Conservation (phyloP, 768 basidiomycete genomes). For the Boletus eberwhitei region DNA sequence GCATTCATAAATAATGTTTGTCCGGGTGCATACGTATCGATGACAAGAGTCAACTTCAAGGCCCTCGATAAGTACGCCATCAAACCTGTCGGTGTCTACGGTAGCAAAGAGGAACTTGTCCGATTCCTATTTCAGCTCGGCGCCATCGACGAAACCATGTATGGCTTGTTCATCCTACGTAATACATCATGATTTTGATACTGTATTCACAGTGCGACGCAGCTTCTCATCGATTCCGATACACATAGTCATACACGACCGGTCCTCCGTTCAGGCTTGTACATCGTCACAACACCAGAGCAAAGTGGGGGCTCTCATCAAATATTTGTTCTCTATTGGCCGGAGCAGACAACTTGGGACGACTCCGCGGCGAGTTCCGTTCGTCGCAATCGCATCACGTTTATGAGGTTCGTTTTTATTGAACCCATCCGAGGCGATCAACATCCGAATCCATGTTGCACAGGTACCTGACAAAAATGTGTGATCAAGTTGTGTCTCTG, state of each 20-base stretch:
- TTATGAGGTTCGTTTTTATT: slow-evolving; percentile 48
- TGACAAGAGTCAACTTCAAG: slow-evolving; percentile 57
- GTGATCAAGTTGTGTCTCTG: slow-evolving; percentile 52
- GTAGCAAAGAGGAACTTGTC: slow-evolving; percentile 49
- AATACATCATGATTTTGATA: background rate
- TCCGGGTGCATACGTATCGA: slow-evolving; percentile 50
- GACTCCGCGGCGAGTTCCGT: slow-evolving; percentile 45
- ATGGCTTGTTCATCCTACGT: slow-evolving; percentile 9
- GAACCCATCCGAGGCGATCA: background rate
- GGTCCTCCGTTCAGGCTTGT: slow-evolving; percentile 21
- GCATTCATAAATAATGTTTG: slow-evolving; percentile 45
- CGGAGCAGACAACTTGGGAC: slow-evolving; percentile 57
- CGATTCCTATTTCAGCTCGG: slow-evolving; percentile 38
- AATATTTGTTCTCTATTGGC: slow-evolving; percentile 58
- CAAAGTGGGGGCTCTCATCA: slow-evolving; percentile 11
- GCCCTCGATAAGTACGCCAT: slow-evolving; percentile 43
- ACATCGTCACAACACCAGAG: slow-evolving; percentile 11
- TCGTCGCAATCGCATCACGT: slow-evolving; percentile 52
- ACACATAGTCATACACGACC: slow-evolving; percentile 2
- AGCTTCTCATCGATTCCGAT: slow-evolving; percentile 16
- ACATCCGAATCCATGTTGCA: background rate
- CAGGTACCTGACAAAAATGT: slow-evolving; percentile 59
- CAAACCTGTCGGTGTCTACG: slow-evolving; percentile 56
- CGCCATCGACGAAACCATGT: slow-evolving; percentile 41
- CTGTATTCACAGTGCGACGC: slow-evolving; percentile 4